phyloP scores from a whole-genome alignment of 1,284 basidiomycete genomes.

The Marasmius oreades region DNA sequence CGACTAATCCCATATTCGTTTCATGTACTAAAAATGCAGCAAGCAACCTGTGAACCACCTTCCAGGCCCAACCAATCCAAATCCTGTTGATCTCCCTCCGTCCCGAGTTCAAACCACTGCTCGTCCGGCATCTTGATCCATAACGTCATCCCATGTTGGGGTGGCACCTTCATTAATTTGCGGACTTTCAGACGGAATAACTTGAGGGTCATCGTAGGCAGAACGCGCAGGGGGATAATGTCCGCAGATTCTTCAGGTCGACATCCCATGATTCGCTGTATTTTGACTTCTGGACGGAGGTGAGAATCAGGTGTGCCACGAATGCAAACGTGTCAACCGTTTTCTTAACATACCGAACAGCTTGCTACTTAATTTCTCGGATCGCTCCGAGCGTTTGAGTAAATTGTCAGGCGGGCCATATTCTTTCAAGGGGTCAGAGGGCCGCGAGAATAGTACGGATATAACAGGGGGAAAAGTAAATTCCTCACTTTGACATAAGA shows the following conservation, averaged over 20 bases:
- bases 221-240: slow-evolving; percentile 38
- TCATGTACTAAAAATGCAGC: slow-evolving; percentile 3
- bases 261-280: slow-evolving; percentile 19
- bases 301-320: neutral
- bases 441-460: neutral
- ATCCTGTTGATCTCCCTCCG: slow-evolving; percentile 44
- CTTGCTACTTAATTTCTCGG: slow-evolving; percentile 56
- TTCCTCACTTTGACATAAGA: slow-evolving; percentile 58
- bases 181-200: slow-evolving; percentile 51
- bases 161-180: slow-evolving; percentile 38
- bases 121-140: slow-evolving; percentile 56
- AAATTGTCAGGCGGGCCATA: slow-evolving; percentile 54
- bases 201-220: slow-evolving; percentile 64
- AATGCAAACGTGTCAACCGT: neutral
- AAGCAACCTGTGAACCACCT: slow-evolving; percentile 10
- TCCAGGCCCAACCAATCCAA: slow-evolving; percentile 73
- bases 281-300: slow-evolving; percentile 5
- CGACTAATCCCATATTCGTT: neutral
- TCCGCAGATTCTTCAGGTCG: slow-evolving; percentile 18
- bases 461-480: slow-evolving; percentile 10
- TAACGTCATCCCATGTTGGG: slow-evolving; percentile 33
- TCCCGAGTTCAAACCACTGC: slow-evolving; percentile 39
- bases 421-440: slow-evolving; percentile 36
- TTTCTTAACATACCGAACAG: slow-evolving; percentile 50
- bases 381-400: slow-evolving; percentile 25